Evolutionary conservation across 495 filamentous ascomycete genomes (phyloP).

Genomic region (Letharia columbiana): DNA sequence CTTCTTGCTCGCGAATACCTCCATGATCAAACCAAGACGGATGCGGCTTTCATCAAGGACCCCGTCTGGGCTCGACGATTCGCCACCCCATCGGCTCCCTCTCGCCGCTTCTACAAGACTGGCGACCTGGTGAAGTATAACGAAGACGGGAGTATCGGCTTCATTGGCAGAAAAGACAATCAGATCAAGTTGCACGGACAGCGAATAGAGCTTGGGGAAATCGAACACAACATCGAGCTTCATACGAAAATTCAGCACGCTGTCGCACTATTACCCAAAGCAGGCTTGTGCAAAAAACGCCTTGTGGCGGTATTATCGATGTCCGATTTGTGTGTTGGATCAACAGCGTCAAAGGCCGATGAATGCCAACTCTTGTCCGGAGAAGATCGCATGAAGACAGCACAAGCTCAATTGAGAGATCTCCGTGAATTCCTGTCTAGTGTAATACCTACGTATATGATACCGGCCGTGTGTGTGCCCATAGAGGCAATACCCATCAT

Average conservation of each 20-base stretch:
- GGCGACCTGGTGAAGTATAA: constrained; percentile 31
- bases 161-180: constrained; percentile 29
- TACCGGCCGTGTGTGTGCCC: constrained; percentile 39
- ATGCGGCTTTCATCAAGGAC: constrained; percentile 37
- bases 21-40: constrained; percentile 44
- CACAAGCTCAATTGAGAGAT: constrained; percentile 14
- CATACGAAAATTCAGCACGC: constrained; percentile 28
- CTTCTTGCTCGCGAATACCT: constrained; percentile 46
- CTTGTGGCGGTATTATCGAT: constrained; percentile 18
- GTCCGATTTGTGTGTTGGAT: constrained; percentile 19
- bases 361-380: constrained; percentile 12
- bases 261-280: constrained; percentile 13
- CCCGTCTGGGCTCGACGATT: constrained; percentile 31
- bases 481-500: constrained; percentile 40
- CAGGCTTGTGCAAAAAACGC: constrained; percentile 15
- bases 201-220: constrained; percentile 29
- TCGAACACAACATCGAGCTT: constrained; percentile 36
- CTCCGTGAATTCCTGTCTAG: constrained; percentile 21
- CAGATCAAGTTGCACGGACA: constrained; percentile 33
- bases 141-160: constrained; percentile 24
- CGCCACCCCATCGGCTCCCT: constrained; percentile 21
- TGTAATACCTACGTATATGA: constrained; percentile 42
- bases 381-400: constrained; percentile 20
- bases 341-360: constrained; percentile 10
- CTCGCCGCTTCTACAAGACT: constrained; percentile 27